phyloP scores from a whole-genome alignment of 768 basidiomycete species.

The Xanthoconium stramineum region DNA sequence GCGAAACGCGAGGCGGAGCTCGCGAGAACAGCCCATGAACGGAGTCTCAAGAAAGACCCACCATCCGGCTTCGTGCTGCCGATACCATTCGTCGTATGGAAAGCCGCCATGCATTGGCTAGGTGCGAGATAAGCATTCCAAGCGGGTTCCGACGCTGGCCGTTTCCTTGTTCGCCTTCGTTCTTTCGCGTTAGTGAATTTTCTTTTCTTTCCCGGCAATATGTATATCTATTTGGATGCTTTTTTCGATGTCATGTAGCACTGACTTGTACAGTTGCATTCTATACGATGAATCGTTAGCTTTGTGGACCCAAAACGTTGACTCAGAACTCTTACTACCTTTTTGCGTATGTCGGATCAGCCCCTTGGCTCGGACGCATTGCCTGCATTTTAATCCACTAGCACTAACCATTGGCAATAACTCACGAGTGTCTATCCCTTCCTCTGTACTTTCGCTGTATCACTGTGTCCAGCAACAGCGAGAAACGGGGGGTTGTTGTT shows the following conservation, averaged over 20 bases:
- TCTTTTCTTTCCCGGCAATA: not conserved
- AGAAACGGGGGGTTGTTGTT: too few relatives aligned
- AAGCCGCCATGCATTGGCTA: conserved; percentile 32
- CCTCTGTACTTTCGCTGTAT: too few relatives aligned
- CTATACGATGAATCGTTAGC: not conserved
- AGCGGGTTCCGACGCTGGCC: not conserved
- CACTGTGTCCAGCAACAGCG: too few relatives aligned
- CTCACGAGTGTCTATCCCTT: too few relatives aligned
- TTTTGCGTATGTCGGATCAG: not conserved
- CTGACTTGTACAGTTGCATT: conserved; percentile 4
- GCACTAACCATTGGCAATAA: too few relatives aligned
- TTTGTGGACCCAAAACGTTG: not conserved
- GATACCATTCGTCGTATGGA: conserved; percentile 35
- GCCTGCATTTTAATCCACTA: too few relatives aligned
- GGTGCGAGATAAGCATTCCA: conserved; percentile 21
- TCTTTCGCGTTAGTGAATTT: not conserved
- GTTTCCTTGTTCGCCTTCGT: not conserved
- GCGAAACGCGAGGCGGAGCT: conserved; percentile 27
- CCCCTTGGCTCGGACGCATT: too few relatives aligned
- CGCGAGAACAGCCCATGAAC: conserved; percentile 24
- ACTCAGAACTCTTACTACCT: not conserved
- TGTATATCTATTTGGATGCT: conserved; percentile 18
- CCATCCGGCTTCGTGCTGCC: conserved; percentile 28
- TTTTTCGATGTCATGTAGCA: not conserved
- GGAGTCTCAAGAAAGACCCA: conserved; percentile 27